Base-by-base conservation (phyloP, 805 yeast genomes). In the Pichia membranifaciens region DNA sequence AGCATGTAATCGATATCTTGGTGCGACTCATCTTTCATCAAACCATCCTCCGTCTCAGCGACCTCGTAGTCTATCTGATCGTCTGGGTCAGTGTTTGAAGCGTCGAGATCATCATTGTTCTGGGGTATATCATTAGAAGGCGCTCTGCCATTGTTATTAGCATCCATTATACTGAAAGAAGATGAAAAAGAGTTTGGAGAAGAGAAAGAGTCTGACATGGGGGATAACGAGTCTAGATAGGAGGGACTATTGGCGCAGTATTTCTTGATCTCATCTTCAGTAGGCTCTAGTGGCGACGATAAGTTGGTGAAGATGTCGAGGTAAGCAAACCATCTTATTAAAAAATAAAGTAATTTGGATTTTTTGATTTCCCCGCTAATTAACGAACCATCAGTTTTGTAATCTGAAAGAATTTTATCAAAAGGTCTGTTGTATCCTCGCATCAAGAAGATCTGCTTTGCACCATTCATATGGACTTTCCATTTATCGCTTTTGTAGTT, bases 291-390 rank as follows among this genome's bases (percentile, higher is more conserved):
- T 3, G 84, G 73, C 0, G 87, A 73, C 1, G 86, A 76, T 21
- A 84, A 65, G 0, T 79, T 73, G 0, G 87, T 83, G 18, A 84
- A 68, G 3, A 82, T 76, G 55, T 82, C 88, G 31, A 81, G 65
- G 56, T 81, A 84, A 0, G 79, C 81, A 58, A 79, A 83, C 87
- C 88, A 82, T 44, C 89, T 64, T 52, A 75, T 68, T 39, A 84
- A 65, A 54, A 84, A 84, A 51, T 67, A 78, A 0, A 78, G 62
- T 13, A 77, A 67, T 51, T 73, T 73, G 7, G 67, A 59, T 42
- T 55, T 58, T 48, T 59, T 58, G 31, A 61, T 55, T 32, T 62
- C 64, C 8, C 53, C 56, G 49, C 52, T 52, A 34, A 59, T 48
- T 16, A 50, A 45, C 8, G 53, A 48, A 7, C 44, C 45, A 17